These are phyloP conservation scores for Xanthoceras sorbifolium DNA, from an alignment of 345 rosid species.

Conservation along the genomic window DNA sequence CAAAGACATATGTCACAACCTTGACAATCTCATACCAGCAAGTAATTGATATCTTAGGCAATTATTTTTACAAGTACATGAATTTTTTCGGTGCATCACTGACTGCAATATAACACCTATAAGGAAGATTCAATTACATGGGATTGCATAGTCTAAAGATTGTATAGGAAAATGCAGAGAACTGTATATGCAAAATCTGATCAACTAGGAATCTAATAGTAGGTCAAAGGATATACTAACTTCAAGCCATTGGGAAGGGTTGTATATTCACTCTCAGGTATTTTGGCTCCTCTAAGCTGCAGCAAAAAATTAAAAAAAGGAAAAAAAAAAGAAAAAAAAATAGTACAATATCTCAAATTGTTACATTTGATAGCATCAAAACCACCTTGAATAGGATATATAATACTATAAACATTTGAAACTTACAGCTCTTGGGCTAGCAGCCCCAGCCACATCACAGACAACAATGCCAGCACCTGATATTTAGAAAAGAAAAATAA, in stretches of 20 bases:
- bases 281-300: constrained; percentile 84
- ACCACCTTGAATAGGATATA: background rate
- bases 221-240: constrained; percentile 51
- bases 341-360: constrained; percentile 11
- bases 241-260: constrained; percentile 86
- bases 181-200: background rate
- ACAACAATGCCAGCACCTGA: constrained; percentile 52
- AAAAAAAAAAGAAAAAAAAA: constrained; percentile 18
- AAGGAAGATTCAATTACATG: background rate
- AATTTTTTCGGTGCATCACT: background rate
- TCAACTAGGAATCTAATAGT: constrained; percentile 1
- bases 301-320: constrained; percentile 17
- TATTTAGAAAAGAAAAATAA: constrained; percentile 15
- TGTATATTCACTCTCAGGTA: constrained; percentile 82
- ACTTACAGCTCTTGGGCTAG: constrained; percentile 92
- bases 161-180: background rate
- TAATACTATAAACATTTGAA: background rate
- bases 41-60: background rate
- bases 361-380: background rate
- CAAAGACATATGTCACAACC: background rate
- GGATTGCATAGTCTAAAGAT: no score
- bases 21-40: background rate
- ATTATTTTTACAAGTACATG: background rate
- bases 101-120: background rate
- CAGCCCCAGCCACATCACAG: constrained; percentile 74